Evolutionary conservation across 2,329 filamentous ascomycete species (phyloP), one percentile per base, ranked within the genome.

Genomic region (Dactylellina cionopaga): DNA sequence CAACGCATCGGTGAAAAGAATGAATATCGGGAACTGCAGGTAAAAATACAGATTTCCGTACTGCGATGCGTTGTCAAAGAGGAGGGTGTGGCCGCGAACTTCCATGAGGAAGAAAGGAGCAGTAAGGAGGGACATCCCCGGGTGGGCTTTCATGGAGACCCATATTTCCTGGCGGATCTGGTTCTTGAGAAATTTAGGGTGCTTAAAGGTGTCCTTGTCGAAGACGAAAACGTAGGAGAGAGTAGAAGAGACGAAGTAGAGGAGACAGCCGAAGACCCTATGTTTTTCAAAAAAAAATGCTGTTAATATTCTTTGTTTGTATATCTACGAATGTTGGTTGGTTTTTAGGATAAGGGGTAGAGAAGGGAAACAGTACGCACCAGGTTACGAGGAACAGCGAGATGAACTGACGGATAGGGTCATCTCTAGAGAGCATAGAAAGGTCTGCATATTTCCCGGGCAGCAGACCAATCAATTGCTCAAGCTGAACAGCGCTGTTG

Each of bases 141-240:
- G 93, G 83, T 97, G 89, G 35, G 92, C 85, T 47, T 81, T 80
- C 81, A 89, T 87, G 74, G 93, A 88, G 82, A 96, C 92, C 75
- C 84, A 83, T 78, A 98, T 96, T 80, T 98, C 94, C 77, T 92
- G 86, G 70, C 85, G 84, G 75, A 97, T 89, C 81, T 97, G 94
- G 82, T 96, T 94, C 83, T 95, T 96, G 79, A 97, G 89, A 81
- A 94, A 98, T 79, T 95, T 95, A 49, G 94, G 94, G 80, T 98
- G 94, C 56, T 92, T 84, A 81, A 94, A 88, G 44, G 91, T 95
- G 41, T 88, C 86, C 81, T 97, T 95, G 82, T 97, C 93, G 83
- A 96, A 97, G 79, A 97, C 85, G 82, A 96, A 90, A 78, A 89
- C 78, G 82, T 96, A 98, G 13, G 92, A 96, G 15, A 96, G 84